Evolutionary conservation across 2,329 filamentous ascomycete species (phyloP).

Genomic region (Ophiognomonia clavigignenti-juglandacearum): DNA sequence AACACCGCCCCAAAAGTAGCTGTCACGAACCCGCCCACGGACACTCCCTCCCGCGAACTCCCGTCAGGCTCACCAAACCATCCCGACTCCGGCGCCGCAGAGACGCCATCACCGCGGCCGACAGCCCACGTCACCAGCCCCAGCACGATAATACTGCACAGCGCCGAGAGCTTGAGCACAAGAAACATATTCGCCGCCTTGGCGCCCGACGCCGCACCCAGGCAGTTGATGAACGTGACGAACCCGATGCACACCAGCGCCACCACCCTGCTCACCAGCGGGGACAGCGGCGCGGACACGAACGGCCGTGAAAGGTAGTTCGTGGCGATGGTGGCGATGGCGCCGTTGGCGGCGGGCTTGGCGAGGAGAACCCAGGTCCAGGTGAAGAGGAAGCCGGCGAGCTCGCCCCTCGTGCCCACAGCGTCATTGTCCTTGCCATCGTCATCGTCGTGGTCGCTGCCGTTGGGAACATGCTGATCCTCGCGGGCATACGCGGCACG

Average conservation of each 20-base stretch:
- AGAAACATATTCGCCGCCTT: slow-evolving; percentile 36
- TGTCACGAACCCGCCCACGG: slow-evolving; percentile 33
- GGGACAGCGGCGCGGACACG: slow-evolving; percentile 20
- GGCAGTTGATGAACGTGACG: slow-evolving; percentile 37
- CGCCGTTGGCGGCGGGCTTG: slow-evolving; percentile 39
- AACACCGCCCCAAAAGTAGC: slow-evolving; percentile 38
- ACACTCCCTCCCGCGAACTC: slow-evolving; percentile 29
- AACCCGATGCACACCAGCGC: slow-evolving; percentile 31
- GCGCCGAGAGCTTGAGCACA: slow-evolving; percentile 25
- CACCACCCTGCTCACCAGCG: slow-evolving; percentile 30
- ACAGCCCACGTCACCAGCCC: slow-evolving; percentile 22
- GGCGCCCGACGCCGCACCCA: slow-evolving; percentile 34
- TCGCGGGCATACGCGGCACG: too few species aligned
- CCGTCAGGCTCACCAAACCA: slow-evolving; percentile 23
- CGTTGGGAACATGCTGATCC: slow-evolving; percentile 33
- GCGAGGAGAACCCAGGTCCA: slow-evolving; percentile 40
- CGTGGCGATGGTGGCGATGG: slow-evolving; percentile 38
- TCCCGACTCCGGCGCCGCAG: slow-evolving; percentile 26
- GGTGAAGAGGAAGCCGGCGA: slow-evolving; percentile 36
- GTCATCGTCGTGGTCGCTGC: slow-evolving; percentile 10
- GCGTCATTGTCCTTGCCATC: neutral
- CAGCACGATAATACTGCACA: slow-evolving; percentile 21
- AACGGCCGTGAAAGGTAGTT: slow-evolving; percentile 32
- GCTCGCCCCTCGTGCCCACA: slow-evolving; percentile 21
- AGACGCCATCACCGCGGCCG: slow-evolving; percentile 31